Evolutionary conservation across 228 moss, liverwort and hornwort species (phyloP), one percentile per base, ranked within the genome.

Genomic region (Sphagnum magellanicum): DNA sequence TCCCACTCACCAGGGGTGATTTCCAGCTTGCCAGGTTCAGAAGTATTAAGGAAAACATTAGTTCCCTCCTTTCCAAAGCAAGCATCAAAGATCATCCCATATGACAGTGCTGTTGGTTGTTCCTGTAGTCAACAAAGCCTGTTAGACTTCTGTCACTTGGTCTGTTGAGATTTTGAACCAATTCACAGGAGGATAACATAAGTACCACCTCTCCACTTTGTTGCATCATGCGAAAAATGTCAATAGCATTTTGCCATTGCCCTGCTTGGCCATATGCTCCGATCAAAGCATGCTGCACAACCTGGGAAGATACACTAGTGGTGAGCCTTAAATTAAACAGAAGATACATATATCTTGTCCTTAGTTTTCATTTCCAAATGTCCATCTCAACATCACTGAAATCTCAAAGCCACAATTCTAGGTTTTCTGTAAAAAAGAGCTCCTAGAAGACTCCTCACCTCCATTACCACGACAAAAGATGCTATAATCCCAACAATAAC

Each of bases 251-350:
- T 69, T 91, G 78, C 91, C 91, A 88, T 71, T 80, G 83, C 60
- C 82, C 79, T 74, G 91, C 94, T 81, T 88, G 89, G 71, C 91
- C 94, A 79, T 84, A 94, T 50, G 90, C 88, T 73, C 75, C 79
- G 75, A 94, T 91, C 6, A 94, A 81, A 64, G 94, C 73, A 74
- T 94, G 91, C 17, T 76, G 83, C 59, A 91, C 94, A 79, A 87
- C 88, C 94, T 94, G 70, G 32, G 32, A 52, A 71, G 16, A 6
- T 72, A 55, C 64, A 77, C 32, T 50, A n/a, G 49, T 50, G 51
- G 50, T 59, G 32, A 32, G 32, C 11, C 48, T 48, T 53, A 68
- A 50, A 68, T 4, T 12, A 15, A 15, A 32, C 32, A 32, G 32
- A 32, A 32, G 2, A 32, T 32, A 32, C 32, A 32, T 32, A 32